These are phyloP conservation scores for Sphaerulina populicola DNA, from an alignment of 2,329 filamentous ascomycete genomes.

Conservation along the genomic window DNA sequence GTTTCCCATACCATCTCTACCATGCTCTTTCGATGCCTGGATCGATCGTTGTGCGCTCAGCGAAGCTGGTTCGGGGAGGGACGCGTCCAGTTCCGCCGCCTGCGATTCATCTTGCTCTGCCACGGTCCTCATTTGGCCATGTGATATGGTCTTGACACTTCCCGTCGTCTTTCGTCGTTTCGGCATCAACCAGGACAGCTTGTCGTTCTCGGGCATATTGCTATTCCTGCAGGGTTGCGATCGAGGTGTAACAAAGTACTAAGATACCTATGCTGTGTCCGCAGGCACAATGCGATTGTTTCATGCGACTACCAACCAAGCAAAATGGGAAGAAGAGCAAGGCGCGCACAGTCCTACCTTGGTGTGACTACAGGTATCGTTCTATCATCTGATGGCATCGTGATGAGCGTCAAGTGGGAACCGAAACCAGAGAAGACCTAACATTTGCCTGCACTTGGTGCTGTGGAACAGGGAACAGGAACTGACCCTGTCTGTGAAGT, in stretches of 20 bases:
- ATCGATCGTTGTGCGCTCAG: constrained; percentile 20
- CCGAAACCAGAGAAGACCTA: constrained; percentile 3
- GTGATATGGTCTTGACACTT: constrained; percentile 19
- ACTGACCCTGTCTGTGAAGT: constrained; percentile 1
- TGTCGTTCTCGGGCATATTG: constrained; percentile 8
- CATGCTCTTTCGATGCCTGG: constrained; percentile 6
- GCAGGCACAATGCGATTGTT: constrained; percentile 1
- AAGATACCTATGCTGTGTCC: not conserved
- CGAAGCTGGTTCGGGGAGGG: constrained; percentile 26
- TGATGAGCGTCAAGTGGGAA: constrained; percentile 7
- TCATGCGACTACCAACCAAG: not conserved
- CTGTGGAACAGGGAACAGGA: constrained; percentile 12
- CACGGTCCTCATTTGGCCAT: constrained; percentile 10
- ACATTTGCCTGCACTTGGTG: not conserved
- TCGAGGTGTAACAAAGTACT: not conserved
- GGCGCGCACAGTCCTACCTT: constrained; percentile 4
- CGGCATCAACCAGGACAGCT: constrained; percentile 24
- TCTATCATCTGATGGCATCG: constrained; percentile 10
- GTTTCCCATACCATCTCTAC: not conserved
- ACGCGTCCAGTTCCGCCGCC: constrained; percentile 26
- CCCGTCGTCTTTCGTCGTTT: constrained; percentile 25
- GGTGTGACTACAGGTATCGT: not conserved
- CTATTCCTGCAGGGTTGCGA: not conserved
- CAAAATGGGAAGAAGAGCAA: not conserved
- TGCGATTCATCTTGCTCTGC: constrained; percentile 7